Evolutionary conservation across 306 rosid species (phyloP), one percentile per base, ranked within the genome.

Genomic region (Morella rubra): DNA sequence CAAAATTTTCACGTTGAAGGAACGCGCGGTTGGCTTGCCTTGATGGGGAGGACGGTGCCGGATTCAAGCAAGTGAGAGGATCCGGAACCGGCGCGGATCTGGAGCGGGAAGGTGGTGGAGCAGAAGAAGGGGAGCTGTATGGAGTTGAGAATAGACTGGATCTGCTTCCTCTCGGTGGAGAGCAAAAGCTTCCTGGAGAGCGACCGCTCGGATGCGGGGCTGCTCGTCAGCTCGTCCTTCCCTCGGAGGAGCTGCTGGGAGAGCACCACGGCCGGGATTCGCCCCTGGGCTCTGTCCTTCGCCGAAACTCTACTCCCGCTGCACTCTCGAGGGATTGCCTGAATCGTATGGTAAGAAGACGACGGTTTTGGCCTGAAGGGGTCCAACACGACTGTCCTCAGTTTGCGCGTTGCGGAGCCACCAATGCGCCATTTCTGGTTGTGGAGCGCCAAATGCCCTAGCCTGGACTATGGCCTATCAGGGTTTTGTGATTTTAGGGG

Each of bases 21-120:
- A 12, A 42, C 16, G 7, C 40, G 7, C 52, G 15, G 67, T 5
- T 1, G 0, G 24, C 56, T 86, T 82, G 85, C 98, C 97, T 94
- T 94, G 54, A 94, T 73, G 6, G 98, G 98, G 7, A 94, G 80
- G 54, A 94, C 97, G 5, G 72, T 84, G 69, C 98, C 98, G 6
- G 93, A 89, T 75, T 92, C 94, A 6, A 92, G 76, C 58, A 95
- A 71, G 40, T 85, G 91, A 4, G 95, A 87, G 3, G 98, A 95
- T 12, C 98, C 98, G 40, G 98, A 84, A 4, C 98, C 98, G 11
- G 98, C 97, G 32, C 97, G 95, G 77, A 95, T 90, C 93, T 95
- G 97, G 41, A 95, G 91, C 9, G 92, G 87, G 44, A 95, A 92
- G 72, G 90, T 82, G 6, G 96, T 95, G 62, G 97, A 87, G 83